phyloP scores from a whole-genome alignment of 495 filamentous ascomycete species.

The Zalerion maritima region DNA sequence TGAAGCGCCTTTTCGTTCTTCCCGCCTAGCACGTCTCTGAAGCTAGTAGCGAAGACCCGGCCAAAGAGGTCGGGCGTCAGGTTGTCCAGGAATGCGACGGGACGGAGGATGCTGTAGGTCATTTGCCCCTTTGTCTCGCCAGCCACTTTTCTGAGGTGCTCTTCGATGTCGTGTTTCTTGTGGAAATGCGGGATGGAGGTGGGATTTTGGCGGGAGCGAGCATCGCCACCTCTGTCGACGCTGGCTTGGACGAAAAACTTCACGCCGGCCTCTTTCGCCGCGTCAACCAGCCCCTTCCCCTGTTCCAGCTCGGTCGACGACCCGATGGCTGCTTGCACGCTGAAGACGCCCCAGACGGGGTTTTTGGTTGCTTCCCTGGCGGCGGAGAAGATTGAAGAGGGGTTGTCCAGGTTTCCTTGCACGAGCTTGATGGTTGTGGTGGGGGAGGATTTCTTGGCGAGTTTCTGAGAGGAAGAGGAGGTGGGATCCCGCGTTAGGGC shows the following conservation, averaged over 20 bases:
- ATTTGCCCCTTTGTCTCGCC: conserved; percentile 24
- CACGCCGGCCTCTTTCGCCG: conserved; percentile 37
- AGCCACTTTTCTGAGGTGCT: conserved; percentile 34
- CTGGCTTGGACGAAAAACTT: conserved; percentile 51
- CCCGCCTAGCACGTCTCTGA: conserved; percentile 19
- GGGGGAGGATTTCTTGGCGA: conserved; percentile 29
- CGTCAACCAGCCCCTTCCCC: conserved; percentile 48
- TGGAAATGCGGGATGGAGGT: conserved; percentile 50
- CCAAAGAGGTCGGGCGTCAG: conserved; percentile 35
- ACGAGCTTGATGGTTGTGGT: conserved; percentile 43
- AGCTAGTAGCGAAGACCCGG: conserved; percentile 36
- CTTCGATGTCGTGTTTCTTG: conserved; percentile 50
- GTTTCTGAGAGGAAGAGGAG: conserved; percentile 36
- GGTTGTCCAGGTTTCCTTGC: conserved; percentile 40
- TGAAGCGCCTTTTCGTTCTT: conserved; percentile 34
- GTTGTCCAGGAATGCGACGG: conserved; percentile 45
- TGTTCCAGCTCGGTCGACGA: conserved; percentile 37
- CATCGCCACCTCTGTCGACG: conserved; percentile 51
- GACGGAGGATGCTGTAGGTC: conserved; percentile 37
- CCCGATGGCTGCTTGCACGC: conserved; percentile 25
- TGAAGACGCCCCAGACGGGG: conserved; percentile 39
- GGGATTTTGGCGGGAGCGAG: conserved; percentile 33
- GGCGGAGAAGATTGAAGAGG: conserved; percentile 35
- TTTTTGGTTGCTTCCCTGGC: conserved; percentile 26
- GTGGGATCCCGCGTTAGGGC: conserved; percentile 50